Evolutionary conservation across 306 rosid genomes (phyloP).

Genomic region (Prinsepia uniflora): DNA sequence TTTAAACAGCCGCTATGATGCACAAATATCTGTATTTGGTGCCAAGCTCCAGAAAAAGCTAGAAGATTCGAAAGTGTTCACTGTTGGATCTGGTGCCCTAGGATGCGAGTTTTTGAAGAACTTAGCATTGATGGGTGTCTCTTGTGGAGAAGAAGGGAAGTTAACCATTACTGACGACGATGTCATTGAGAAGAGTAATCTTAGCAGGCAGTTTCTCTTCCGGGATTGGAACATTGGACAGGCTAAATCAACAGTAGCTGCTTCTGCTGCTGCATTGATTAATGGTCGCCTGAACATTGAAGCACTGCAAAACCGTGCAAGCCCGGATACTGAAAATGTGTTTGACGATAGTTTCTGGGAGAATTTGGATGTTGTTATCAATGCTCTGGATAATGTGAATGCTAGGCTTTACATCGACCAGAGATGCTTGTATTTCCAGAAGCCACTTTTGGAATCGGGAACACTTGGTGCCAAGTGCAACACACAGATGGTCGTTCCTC

Average conservation of each 20-base stretch:
- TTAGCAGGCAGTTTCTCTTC: constrained; percentile 29
- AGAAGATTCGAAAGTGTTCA: constrained; percentile 22
- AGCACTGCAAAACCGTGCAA: constrained; percentile 27
- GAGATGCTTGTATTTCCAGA: constrained; percentile 28
- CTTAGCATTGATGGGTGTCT: constrained; percentile 27
- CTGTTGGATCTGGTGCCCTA: constrained; percentile 25
- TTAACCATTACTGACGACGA: constrained; percentile 27
- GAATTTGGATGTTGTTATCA: constrained; percentile 25
- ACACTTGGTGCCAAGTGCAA: constrained; percentile 30
- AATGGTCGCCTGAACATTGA: constrained; percentile 14
- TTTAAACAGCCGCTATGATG: constrained; percentile 27
- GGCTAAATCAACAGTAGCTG: constrained; percentile 28
- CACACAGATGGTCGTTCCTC: constrained; percentile 32
- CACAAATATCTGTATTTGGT: constrained; percentile 28
- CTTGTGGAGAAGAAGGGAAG: constrained; percentile 24
- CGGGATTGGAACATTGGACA: constrained; percentile 32
- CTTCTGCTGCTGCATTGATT: constrained; percentile 22
- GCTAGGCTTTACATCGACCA: constrained; percentile 30
- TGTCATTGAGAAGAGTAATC: constrained; percentile 29
- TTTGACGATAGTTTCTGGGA: constrained; percentile 29
- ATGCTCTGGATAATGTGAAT: constrained; percentile 30
- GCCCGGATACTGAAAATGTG: constrained; percentile 23
- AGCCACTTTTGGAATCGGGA: constrained; percentile 29
- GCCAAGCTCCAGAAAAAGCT: constrained; percentile 26
- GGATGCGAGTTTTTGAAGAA: constrained; percentile 29